Base-by-base conservation (phyloP, 2,329 filamentous ascomycete species). In the Colletotrichum nymphaeae region DNA sequence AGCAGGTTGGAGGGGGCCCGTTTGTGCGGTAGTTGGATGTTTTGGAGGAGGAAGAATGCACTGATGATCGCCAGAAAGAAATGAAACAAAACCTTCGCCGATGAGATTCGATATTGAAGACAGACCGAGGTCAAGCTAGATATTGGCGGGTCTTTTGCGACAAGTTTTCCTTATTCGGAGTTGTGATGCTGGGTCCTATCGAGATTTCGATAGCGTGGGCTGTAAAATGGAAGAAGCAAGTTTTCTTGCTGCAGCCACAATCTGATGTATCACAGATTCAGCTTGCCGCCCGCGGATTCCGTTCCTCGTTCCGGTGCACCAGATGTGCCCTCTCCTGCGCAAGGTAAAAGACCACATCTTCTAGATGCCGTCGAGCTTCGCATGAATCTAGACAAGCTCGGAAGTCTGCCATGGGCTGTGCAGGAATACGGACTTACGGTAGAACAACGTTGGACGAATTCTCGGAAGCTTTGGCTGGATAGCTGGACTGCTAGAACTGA, bases 191-290 rank as follows among this genome's bases (percentile, higher is more conserved):
- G 56, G 56, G 28, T 35, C 28, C 58, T 56, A 57, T 22, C 70
- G 57, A 71, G 70, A 70, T 11, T 35, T 62, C 19, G n/a, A 19
- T 57, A 32, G 55, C 55, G 56, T 22, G 28, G 11, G 4, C 12
- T 57, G 26, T 2, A 28, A 37, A 59, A 35, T 14, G 8, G 24
- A 22, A 49, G 24, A 46, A 62, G 35, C 46, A 19, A 22, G 42
- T 35, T 49, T 62, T n/a, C 24, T n/a, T 22, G 28, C 67, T 62
- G 56, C 28, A 70, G 71, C 49, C 71, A 64, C 71, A 66, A 57
- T 42, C 16, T 32, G 60, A 65, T 59, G 16, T n/a, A 52, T n/a
- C 37, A 49, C 7, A 66, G 67, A 70, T 70, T 30, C 14, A 56
- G 26, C 26, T 56, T 57, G 46, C 2, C 24, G 26, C 9, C 26